Evolutionary conservation across 75 land plant species (phyloP).

Genomic region (Cryptomeria japonica): DNA sequence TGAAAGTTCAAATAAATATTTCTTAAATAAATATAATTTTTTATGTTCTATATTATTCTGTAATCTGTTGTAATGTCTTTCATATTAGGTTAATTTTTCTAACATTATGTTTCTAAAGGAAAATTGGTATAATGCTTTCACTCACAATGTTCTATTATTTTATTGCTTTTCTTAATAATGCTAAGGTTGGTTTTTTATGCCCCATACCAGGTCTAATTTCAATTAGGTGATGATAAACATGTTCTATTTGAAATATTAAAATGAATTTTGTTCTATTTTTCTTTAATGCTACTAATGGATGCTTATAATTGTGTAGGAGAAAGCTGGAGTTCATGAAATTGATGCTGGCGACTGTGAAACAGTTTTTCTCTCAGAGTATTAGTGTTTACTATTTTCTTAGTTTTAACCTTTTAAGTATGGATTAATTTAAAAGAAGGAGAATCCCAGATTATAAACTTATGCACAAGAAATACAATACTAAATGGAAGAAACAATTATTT

Average conservation of each 20-base stretch:
- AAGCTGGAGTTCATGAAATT: constrained; percentile 58
- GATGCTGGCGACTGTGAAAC: constrained; percentile 81
- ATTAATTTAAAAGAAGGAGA: not conserved
- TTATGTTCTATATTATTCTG: not conserved
- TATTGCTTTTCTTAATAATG: not conserved
- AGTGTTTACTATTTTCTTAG: not conserved
- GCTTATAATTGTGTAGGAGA: constrained; percentile 41
- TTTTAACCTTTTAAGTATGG: not conserved
- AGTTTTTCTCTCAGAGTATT: constrained; percentile 75
- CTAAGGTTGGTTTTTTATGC: not conserved
- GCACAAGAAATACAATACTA: not conserved
- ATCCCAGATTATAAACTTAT: not conserved
- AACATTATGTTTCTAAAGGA: not conserved
- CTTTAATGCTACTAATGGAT: not conserved
- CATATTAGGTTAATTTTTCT: not conserved
- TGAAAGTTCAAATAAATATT: not conserved
- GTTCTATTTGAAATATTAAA: not conserved
- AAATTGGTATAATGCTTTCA: not conserved
- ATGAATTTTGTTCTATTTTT: not conserved
- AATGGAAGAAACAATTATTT: not conserved
- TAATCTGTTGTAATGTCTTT: not conserved
- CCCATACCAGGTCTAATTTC: not conserved
- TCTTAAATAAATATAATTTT: not conserved
- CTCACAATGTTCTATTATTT: not conserved
- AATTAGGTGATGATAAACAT: not conserved